Percentiles rank a stretch among this genome's conserved stretches.
Evolutionary conservation across 208 protist species (phyloP).

Genomic region (Porcisia hertigi): DNA sequence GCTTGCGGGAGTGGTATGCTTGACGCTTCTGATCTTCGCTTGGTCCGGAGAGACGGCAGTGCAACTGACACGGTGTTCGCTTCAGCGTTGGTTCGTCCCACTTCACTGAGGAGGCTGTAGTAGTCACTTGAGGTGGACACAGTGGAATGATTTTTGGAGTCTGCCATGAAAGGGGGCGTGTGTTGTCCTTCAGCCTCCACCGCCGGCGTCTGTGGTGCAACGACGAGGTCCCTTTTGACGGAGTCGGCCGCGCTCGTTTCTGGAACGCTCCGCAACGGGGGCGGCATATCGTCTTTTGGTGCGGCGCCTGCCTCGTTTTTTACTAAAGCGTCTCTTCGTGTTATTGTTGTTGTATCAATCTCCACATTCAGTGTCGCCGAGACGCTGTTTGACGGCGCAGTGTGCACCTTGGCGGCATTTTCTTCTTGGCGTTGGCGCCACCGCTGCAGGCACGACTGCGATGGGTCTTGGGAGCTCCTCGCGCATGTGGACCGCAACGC

Average conservation of each 20-base stretch:
- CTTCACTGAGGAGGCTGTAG: slow-evolving; percentile 8
- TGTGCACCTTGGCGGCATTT: not conserved
- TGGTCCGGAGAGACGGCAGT: not conserved
- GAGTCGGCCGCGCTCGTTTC: not conserved
- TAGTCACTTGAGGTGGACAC: not conserved
- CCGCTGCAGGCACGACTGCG: slow-evolving; percentile 23
- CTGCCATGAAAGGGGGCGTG: too few species aligned
- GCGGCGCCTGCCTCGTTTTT: not conserved
- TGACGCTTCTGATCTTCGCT: not conserved
- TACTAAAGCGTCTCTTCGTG: not conserved
- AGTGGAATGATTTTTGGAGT: not conserved
- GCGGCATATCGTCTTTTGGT: not conserved
- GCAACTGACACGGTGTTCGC: not conserved
- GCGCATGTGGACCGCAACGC: not conserved
- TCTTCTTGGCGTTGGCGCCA: slow-evolving; percentile 25
- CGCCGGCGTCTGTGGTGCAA: not conserved
- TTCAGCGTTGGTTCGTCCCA: not conserved
- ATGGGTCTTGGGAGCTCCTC: not conserved
- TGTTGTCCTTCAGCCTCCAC: not conserved
- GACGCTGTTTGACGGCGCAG: not conserved
- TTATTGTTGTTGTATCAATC: not conserved
- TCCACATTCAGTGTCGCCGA: not conserved
- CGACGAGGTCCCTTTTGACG: not conserved
- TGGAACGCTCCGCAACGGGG: not conserved
- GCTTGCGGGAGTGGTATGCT: not conserved